Conservation (phyloP, 306 rosid species). For the Potentilla sterilis region DNA sequence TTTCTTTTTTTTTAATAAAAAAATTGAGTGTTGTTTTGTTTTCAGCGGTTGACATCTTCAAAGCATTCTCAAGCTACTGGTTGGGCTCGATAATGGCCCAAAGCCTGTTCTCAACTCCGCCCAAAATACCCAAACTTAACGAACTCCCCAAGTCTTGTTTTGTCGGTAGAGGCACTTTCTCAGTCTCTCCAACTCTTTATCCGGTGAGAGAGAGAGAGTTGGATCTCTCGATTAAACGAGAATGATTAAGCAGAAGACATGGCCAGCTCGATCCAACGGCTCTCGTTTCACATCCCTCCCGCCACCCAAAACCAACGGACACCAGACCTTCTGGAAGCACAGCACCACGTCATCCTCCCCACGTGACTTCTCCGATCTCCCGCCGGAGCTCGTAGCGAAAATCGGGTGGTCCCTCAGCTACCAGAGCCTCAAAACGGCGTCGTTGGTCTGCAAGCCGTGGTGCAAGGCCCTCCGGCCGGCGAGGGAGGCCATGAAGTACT, state of each 20-base stretch:
- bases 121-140: too few relatives aligned
- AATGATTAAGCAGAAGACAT: constrained; percentile 47
- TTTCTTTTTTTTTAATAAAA: too few relatives aligned
- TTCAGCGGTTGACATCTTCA: too few relatives aligned
- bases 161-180: too few relatives aligned
- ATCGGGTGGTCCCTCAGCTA: constrained; percentile 56
- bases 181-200: too few relatives aligned
- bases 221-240: background rate
- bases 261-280: constrained; percentile 40
- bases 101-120: too few relatives aligned
- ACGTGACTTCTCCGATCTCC: constrained; percentile 61
- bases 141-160: too few relatives aligned
- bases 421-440: constrained; percentile 56
- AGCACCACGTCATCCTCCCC: constrained; percentile 4
- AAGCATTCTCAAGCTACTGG: too few relatives aligned
- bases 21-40: too few relatives aligned
- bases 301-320: constrained; percentile 11
- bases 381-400: constrained; percentile 57
- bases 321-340: constrained; percentile 9
- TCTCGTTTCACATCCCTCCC: constrained; percentile 50
- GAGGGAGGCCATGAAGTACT: constrained; percentile 67
- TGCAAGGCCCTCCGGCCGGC: constrained; percentile 58
- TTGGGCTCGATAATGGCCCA: too few relatives aligned
- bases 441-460: constrained; percentile 80
- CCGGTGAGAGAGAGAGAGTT: too few relatives aligned